Evolutionary conservation across 495 filamentous ascomycete genomes (phyloP), one percentile per base, ranked within the genome.

Genomic region (Lichenothelia convexa): DNA sequence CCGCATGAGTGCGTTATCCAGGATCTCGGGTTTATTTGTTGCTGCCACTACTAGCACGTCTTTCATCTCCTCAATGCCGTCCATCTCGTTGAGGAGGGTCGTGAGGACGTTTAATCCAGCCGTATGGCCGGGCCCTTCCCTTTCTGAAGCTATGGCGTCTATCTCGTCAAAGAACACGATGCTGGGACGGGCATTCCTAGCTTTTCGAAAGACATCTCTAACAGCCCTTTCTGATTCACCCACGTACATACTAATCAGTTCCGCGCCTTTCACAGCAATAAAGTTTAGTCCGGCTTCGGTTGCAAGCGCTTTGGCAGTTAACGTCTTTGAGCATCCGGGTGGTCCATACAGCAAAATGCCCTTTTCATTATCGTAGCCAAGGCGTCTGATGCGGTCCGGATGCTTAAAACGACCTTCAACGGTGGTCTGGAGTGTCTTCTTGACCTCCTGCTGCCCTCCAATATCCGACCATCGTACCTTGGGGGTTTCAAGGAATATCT

Each of bases 151-250:
- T 39, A 97, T 85, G 4, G 84, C 75, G 59, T 97, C 89, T 47
- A 97, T 91, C 54, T 97, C 89, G 54, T 97, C 89, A 49, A 97
- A 95, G 63, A 97, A 97, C 40, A 97, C 84, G 51, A 97, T 87
- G 52, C 79, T 83, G 3, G 89, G 89, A 36, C 74, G 73, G 18
- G 86, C 89, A 26, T 79, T 75, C 30, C 82, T 67, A 2, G 89
- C 89, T 44, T 84, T 82, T 34, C 75, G 67, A 56, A 97, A 97
- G 6, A 94, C 70, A 32, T 89, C 80, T 33, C 89, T 70, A 30
- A 97, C 64, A 18, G 78, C 74, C 6, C 86, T 75, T 59, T 97
- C 89, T 4, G 85, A 87, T 57, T 97, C 89, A 36, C 89, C 89
- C 17, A 97, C 85, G 57, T 94, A 97, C 84, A 91, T 94, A 58